Base-by-base conservation (phyloP, 1,284 basidiomycete species). In the Sutorius eximius region DNA sequence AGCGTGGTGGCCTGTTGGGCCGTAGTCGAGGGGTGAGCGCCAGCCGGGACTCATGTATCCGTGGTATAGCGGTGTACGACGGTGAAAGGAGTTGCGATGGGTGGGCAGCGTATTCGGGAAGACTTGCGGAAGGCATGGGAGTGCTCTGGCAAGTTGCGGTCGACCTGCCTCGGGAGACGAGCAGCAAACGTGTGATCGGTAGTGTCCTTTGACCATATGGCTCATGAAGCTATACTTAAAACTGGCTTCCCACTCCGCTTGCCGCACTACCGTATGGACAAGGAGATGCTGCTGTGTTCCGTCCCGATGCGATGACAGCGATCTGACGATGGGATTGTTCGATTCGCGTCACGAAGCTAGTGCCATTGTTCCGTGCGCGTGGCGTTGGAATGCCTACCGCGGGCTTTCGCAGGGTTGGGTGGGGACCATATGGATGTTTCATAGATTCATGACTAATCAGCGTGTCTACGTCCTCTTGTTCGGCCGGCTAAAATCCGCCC, bases 31-130 rank as follows among this genome's bases (percentile, higher is more conserved):
- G 76, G n/a, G 76, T 77, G 30, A 83, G 68, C 10, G 80, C 77
- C 46, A 83, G 61, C 7, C 79, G 78, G 54, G 77, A 79, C 65
- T 88, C 86, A 53, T 78, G 67, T 22, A 74, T 65, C 30, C 76
- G 77, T 0, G 85, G 84, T 44, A 61, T 49, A 20, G 71, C 72
- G 5, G 79, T 74, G 60, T 82, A 82, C 2, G 75, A 69, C 7
- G 79, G 81, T 7, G 70, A 66, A 53, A 53, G 52, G 24, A 54
- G 47, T 7, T 57, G 58, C 24, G 56, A 62, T n/a, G 75, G 67
- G n/a, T 72, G 71, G 16, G 64, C 60, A 34, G 66, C 45, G 56
- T 80, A 80, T 7, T 72, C 71, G 12, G 80, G 78, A 36, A 79
- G 75, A 57, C 71, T 76, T 47, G 72, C 68, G 44, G 77, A 73